Evolutionary conservation across 2,329 filamentous ascomycete genomes (phyloP), one percentile per base, ranked within the genome.

Genomic region (Botryosphaeria dothidea): DNA sequence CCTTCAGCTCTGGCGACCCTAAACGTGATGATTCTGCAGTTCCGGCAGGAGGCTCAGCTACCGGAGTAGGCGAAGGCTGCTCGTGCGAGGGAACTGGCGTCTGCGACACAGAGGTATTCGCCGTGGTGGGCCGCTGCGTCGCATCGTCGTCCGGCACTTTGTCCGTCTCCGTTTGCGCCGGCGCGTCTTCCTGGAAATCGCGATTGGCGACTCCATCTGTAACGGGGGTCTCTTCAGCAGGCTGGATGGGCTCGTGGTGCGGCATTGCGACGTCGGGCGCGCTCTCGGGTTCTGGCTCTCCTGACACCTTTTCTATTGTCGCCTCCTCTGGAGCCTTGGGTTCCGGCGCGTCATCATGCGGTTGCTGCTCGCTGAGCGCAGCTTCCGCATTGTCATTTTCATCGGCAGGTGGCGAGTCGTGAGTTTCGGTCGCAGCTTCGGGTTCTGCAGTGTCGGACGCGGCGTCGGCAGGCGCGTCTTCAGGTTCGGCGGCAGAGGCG

Each of bases 1-100:
- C 75, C 64, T 75, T 75, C 17, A 76, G 56, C 60, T 78, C 77
- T 56, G 78, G 75, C 1, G 74, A 72, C 49, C 75, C 75, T 15
- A 77, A 65, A 11, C 75, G 70, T 17, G 75, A 77, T 21, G 70
- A 49, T 19, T 62, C 57, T 11, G 52, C 61, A 11, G 61, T 63
- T 36, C 48, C 36, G 5, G 38, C 29, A 17, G 48, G 49, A 13
- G 34, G 15, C 9, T 56, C 61, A 38, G 29, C 51, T 13, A 31
- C 61, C 11, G 61, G 60, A 4, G 60, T 45, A 13, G 60, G 49
- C 19, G 46, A 38, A 17, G 38, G 52, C 29, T 41, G 45, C 23
- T 66, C 65, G n/a, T 64, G 46, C 6, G 65, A 48, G 5, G 65
- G 65, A 8, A 66, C 46, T 13, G 65, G 65, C 11, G 65, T 66